These are phyloP conservation scores for Colletotrichum sp. DNA, from an alignment of 2,329 filamentous ascomycete genomes.

Conservation along the genomic window DNA sequence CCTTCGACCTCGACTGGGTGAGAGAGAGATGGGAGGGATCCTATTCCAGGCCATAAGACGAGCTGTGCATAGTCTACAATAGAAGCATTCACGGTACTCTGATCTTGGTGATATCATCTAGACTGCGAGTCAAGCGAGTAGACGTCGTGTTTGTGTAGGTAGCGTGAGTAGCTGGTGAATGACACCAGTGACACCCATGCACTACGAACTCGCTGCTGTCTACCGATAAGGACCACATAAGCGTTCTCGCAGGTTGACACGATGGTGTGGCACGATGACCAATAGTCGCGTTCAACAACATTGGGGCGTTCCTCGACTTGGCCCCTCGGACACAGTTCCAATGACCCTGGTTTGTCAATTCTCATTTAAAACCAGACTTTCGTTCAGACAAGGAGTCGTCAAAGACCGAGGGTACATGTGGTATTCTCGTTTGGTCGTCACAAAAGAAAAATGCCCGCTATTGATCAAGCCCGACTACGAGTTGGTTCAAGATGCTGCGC, in stretches of 20 bases:
- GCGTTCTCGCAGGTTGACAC: background rate
- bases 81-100: slow-evolving; percentile 17
- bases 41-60: background rate
- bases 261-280: background rate
- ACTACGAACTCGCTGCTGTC: background rate
- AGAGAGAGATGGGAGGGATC: background rate
- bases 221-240: background rate
- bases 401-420: background rate
- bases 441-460: background rate
- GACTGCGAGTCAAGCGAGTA: background rate
- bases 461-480: background rate
- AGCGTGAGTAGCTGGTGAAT: background rate
- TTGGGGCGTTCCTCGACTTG: background rate
- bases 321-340: background rate
- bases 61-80: slow-evolving; percentile 16
- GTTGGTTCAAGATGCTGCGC: background rate
- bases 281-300: background rate
- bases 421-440: background rate
- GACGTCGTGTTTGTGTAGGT: background rate
- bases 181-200: background rate
- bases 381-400: background rate
- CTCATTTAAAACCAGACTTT: background rate
- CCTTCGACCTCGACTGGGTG: background rate
- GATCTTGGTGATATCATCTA: background rate
- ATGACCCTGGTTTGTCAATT: background rate